These are phyloP conservation scores for Claviceps citrina DNA, from an alignment of 2,329 filamentous ascomycete species.

Conservation along the genomic window DNA sequence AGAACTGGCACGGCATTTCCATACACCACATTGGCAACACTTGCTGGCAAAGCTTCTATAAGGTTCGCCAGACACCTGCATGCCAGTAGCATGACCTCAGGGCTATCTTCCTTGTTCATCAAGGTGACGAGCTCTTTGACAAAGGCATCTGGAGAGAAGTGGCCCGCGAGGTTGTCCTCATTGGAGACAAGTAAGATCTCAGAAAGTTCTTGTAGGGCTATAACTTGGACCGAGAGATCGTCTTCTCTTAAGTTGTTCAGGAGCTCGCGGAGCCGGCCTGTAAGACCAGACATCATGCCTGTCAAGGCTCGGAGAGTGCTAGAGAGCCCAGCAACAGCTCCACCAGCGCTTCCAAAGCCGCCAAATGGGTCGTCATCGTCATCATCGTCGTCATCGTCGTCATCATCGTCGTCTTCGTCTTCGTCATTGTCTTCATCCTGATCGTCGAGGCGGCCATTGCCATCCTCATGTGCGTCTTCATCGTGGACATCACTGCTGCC, in stretches of 20 bases:
- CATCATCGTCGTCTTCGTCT: conserved; percentile 13
- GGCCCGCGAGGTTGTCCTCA: conserved; percentile 87
- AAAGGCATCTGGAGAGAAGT: conserved; percentile 87
- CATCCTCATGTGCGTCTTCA: conserved; percentile 17
- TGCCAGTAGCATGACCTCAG: conserved; percentile 91
- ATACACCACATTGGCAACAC: conserved; percentile 90
- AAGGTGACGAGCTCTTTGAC: conserved; percentile 84
- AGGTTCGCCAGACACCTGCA: conserved; percentile 92
- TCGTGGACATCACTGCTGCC: conserved; percentile 22
- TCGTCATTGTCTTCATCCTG: conserved; percentile 25
- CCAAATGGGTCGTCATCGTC: conserved; percentile 51
- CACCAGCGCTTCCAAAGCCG: conserved; percentile 51
- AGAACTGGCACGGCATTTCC: conserved; percentile 90
- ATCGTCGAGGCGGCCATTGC: conserved; percentile 18
- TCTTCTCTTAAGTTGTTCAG: conserved; percentile 63
- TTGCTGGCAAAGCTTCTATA: conserved; percentile 90
- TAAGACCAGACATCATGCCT: conserved; percentile 81
- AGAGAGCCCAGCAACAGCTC: conserved; percentile 51
- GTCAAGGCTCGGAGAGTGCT: conserved; percentile 73
- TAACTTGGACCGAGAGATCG: conserved; percentile 77
- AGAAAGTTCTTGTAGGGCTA: conserved; percentile 83
- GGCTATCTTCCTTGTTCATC: conserved; percentile 92
- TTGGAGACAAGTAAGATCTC: conserved; percentile 89
- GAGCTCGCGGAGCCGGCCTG: conserved; percentile 63
- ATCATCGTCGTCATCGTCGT: conserved; percentile 46